Percentiles rank a stretch among this genome's conserved stretches.
These are phyloP conservation scores for Boletus pseudopeckii DNA, from an alignment of 768 basidiomycete genomes.

Conservation along the genomic window DNA sequence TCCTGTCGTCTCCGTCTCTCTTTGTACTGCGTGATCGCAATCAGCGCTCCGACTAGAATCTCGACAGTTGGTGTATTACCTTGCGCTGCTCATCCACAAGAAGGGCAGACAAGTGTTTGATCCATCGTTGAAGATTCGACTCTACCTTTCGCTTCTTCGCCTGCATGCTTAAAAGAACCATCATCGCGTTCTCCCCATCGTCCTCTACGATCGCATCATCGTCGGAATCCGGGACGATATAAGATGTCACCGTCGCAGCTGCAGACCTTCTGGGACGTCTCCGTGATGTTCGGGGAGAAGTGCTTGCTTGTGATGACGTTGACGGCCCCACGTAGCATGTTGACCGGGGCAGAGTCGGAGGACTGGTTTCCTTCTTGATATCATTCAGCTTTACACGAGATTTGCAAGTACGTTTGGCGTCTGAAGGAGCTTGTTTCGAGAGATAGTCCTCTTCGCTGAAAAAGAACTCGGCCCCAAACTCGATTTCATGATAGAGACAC, in stretches of 20 bases:
- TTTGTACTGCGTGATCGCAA: constrained; percentile 44
- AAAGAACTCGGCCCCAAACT: constrained; percentile 65
- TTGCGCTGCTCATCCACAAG: constrained; percentile 67
- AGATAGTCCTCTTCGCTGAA: constrained; percentile 68
- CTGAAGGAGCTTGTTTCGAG: constrained; percentile 27
- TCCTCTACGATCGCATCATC: constrained; percentile 54
- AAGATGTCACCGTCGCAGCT: constrained; percentile 51
- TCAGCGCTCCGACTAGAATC: constrained; percentile 6
- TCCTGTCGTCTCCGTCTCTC: constrained; percentile 59
- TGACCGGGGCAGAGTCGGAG: constrained; percentile 29
- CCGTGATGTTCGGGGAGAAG: constrained; percentile 30
- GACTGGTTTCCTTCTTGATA: constrained; percentile 43
- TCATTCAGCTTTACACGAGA: constrained; percentile 26
- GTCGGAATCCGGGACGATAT: constrained; percentile 67
- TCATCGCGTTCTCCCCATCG: constrained; percentile 34
- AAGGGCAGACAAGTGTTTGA: constrained; percentile 58
- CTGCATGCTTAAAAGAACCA: constrained; percentile 27
- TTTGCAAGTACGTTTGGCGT: constrained; percentile 25
- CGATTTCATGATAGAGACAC: constrained; percentile 58
- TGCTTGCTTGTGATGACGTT: constrained; percentile 9
- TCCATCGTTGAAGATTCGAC: constrained; percentile 59
- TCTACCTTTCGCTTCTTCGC: constrained; percentile 39
- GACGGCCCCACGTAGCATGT: constrained; percentile 14
- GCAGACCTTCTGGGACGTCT: constrained; percentile 63
- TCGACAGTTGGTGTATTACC: constrained; percentile 35